A percentile compares a stretch with the other conserved stretches of the same genome.
Evolutionary conservation across 2,329 filamentous ascomycete genomes (phyloP).

Genomic region (Neonectria coccinea): DNA sequence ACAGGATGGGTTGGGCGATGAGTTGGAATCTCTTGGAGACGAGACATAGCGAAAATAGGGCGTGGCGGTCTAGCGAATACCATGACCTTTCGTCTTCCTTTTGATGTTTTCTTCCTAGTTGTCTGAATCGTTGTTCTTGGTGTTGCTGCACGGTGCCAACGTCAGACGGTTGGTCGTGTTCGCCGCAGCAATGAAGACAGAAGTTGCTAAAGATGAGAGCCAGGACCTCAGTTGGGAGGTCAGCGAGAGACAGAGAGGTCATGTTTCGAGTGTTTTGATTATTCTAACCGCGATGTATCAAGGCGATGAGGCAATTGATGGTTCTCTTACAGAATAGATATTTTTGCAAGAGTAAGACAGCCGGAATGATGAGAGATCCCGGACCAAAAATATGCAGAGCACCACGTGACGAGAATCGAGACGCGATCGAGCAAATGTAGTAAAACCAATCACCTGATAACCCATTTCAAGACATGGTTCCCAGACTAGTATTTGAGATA

Average conservation of each 20-base stretch:
- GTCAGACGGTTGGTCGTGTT: background rate
- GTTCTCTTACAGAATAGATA: background rate
- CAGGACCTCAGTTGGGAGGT: background rate
- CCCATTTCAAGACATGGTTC: too few relatives aligned
- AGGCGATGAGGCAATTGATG: background rate
- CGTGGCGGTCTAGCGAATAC: conserved; percentile 5
- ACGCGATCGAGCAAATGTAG: too few relatives aligned
- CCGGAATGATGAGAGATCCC: too few relatives aligned
- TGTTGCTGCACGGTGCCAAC: background rate
- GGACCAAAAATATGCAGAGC: too few relatives aligned
- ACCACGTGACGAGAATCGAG: background rate
- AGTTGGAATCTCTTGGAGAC: background rate
- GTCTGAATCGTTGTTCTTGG: background rate
- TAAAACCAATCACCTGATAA: too few relatives aligned
- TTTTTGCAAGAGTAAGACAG: too few relatives aligned
- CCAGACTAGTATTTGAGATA: too few relatives aligned
- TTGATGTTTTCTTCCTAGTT: accelerated
- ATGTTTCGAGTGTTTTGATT: background rate
- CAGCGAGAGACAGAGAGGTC: background rate
- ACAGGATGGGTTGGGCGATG: conserved; percentile 9
- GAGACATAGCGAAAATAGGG: conserved; percentile 14
- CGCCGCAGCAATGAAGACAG: conserved; percentile 17
- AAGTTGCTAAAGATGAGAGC: background rate
- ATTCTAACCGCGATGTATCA: background rate
- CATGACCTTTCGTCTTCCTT: background rate